These are phyloP conservation scores for Paramecium caudatum DNA, from an alignment of 73 alveolate species.

Conservation along the genomic window DNA sequence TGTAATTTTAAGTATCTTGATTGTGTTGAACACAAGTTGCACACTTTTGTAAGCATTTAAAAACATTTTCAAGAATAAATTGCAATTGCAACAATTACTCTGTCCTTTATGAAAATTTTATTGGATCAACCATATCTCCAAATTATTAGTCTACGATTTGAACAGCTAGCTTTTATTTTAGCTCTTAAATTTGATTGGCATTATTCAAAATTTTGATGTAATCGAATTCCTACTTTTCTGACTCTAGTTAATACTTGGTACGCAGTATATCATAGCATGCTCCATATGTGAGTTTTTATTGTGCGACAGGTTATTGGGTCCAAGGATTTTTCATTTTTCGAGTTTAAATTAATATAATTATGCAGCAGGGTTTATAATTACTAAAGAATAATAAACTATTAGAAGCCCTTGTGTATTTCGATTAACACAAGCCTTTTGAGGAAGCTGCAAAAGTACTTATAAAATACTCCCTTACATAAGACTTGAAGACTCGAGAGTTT, in stretches of 20 bases:
- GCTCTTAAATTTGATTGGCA: slow-evolving; percentile 31
- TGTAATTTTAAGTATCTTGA: neutral
- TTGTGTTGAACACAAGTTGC: neutral
- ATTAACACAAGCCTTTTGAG: slow-evolving; percentile 30
- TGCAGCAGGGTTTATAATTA: slow-evolving; percentile 6
- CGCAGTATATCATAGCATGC: neutral
- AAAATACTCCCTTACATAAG: slow-evolving; percentile 31
- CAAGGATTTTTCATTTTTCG: slow-evolving; percentile 32
- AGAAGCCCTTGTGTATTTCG: slow-evolving; percentile 18
- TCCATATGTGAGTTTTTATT: slow-evolving; percentile 24
- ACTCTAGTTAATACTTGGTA: neutral
- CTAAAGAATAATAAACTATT: slow-evolving; percentile 21
- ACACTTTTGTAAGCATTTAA: slow-evolving; percentile 3
- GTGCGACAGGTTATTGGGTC: slow-evolving; percentile 11
- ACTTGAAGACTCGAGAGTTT: neutral
- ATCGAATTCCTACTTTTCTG: neutral
- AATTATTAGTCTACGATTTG: slow-evolving; percentile 35
- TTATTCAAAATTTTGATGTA: neutral
- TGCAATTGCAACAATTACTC: neutral
- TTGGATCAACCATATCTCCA: slow-evolving; percentile 48
- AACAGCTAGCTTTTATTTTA: neutral
- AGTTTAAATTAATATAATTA: slow-evolving; percentile 1
- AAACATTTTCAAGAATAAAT: neutral
- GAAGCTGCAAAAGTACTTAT: neutral
- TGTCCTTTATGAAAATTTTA: neutral